Evolutionary conservation across 2,329 filamentous ascomycete genomes (phyloP).

Genomic region (Ceratocystis ficicola): DNA sequence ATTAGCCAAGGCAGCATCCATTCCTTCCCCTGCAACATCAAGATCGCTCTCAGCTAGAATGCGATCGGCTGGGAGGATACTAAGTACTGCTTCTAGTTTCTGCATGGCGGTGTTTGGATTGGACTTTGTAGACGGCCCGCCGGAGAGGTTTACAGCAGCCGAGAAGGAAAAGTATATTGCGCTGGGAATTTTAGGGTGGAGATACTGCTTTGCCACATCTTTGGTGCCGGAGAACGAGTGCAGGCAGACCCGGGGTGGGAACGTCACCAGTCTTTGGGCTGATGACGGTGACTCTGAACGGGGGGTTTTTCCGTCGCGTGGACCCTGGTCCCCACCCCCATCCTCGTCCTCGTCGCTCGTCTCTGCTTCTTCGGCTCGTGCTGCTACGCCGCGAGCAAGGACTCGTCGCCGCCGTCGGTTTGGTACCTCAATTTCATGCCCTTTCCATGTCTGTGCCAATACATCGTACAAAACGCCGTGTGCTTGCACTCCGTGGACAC

Average conservation of each 20-base stretch:
- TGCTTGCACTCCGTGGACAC: constrained; percentile 62
- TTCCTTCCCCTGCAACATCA: constrained; percentile 64
- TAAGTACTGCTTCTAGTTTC: constrained; percentile 53
- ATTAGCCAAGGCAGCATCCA: constrained; percentile 67
- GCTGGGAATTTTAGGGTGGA: constrained; percentile 58
- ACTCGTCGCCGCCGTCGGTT: constrained; percentile 47
- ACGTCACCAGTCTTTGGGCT: constrained; percentile 30
- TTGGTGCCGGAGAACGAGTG: constrained; percentile 80
- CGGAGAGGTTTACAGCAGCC: constrained; percentile 58
- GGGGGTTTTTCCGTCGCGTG: background rate
- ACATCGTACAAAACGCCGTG: constrained; percentile 59
- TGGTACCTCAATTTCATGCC: constrained; percentile 50
- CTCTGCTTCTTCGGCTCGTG: constrained; percentile 34
- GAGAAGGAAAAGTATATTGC: constrained; percentile 85
- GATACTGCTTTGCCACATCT: constrained; percentile 66
- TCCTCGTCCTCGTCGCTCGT: constrained; percentile 23
- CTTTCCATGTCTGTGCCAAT: constrained; percentile 55
- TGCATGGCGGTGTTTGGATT: constrained; percentile 25
- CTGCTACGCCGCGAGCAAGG: constrained; percentile 31
- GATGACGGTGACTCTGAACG: background rate
- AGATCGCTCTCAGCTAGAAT: constrained; percentile 85
- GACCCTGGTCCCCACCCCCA: background rate
- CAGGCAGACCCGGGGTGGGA: constrained; percentile 78
- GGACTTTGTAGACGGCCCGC: background rate
- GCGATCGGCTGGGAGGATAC: constrained; percentile 60